These are phyloP conservation scores for Lindgomyces ingoldianus DNA, from an alignment of 495 filamentous ascomycete species.

Conservation along the genomic window DNA sequence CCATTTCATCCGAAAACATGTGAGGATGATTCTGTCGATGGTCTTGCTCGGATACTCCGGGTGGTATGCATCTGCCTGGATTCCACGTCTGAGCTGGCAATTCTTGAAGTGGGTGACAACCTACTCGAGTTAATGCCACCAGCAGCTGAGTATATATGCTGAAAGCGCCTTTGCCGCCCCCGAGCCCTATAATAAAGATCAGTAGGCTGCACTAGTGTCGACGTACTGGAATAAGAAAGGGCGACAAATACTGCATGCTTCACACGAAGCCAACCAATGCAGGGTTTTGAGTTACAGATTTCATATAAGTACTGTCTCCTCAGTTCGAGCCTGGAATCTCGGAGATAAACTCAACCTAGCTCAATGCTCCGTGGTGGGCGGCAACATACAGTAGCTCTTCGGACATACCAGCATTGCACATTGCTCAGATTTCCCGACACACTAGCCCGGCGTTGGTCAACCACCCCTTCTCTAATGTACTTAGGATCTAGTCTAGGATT, in stretches of 20 bases:
- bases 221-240: background rate
- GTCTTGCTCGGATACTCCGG: conserved; percentile 62
- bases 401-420: conserved; percentile 64
- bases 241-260: too few relatives aligned
- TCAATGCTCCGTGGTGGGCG: too few relatives aligned
- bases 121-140: conserved; percentile 69
- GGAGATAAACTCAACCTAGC: too few relatives aligned
- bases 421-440: conserved; percentile 67
- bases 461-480: conserved; percentile 68
- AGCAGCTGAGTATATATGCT: conserved; percentile 79
- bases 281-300: too few relatives aligned
- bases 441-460: conserved; percentile 70
- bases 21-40: conserved; percentile 66
- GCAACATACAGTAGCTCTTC: too few relatives aligned
- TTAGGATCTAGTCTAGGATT: conserved; percentile 67
- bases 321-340: too few relatives aligned
- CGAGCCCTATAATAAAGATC: conserved; percentile 55
- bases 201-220: background rate
- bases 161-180: conserved; percentile 73
- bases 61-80: conserved; percentile 59
- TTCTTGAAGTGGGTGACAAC: conserved; percentile 10
- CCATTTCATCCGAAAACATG: conserved; percentile 77
- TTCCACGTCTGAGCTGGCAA: background rate
- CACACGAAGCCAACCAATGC: too few relatives aligned
- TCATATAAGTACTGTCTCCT: too few relatives aligned